phyloP scores from a whole-genome alignment of 202 grass and related monocot genomes.

The Schoenoplectus triqueter region DNA sequence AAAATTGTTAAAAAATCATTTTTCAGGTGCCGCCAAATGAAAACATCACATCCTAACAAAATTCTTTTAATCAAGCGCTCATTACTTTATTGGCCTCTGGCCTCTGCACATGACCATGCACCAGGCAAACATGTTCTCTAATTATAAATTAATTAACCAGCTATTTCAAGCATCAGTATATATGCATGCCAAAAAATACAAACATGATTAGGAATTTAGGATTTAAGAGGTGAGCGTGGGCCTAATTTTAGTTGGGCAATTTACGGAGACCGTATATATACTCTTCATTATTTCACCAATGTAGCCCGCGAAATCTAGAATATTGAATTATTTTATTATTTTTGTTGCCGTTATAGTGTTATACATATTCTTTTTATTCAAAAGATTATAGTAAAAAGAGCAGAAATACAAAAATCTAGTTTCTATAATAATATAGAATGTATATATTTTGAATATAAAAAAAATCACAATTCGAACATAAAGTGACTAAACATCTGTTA shows the following conservation, averaged over 20 bases:
- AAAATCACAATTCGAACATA: too few relatives aligned
- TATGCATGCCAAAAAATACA: not conserved
- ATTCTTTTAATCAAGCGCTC: not conserved
- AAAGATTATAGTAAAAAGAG: not conserved
- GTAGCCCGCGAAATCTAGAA: not conserved
- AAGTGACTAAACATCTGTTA: too few relatives aligned
- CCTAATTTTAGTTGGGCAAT: not conserved
- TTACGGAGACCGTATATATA: not conserved
- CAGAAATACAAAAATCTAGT: not conserved
- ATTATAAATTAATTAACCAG: not conserved
- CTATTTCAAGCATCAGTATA: not conserved
- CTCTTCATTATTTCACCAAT: not conserved
- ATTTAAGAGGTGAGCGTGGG: not conserved
- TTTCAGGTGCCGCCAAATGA: not conserved
- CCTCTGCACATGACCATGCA: conserved; percentile 8
- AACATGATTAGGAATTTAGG: conserved; percentile 6
- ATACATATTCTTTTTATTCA: too few relatives aligned
- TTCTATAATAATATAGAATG: too few relatives aligned
- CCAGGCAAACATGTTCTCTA: not conserved
- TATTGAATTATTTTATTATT: not conserved
- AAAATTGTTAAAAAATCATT: not conserved
- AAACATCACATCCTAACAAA: not conserved
- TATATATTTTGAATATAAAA: too few relatives aligned
- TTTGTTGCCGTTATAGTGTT: not conserved
- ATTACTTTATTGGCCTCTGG: not conserved